A percentile compares a stretch with the other conserved stretches of the same genome.
phyloP scores from a whole-genome alignment of 2,329 filamentous ascomycete genomes.

The Fusarium nodosum region DNA sequence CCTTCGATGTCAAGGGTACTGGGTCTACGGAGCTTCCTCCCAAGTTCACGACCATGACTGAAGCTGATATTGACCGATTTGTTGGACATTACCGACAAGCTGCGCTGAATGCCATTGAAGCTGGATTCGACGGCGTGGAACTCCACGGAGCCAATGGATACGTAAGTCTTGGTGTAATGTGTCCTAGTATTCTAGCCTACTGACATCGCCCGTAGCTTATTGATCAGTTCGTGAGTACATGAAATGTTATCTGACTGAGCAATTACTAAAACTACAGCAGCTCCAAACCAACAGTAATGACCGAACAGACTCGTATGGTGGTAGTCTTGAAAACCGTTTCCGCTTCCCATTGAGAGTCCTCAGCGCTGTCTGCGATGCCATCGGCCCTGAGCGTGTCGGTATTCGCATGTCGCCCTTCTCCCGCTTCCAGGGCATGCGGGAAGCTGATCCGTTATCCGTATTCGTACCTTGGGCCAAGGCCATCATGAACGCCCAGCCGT shows the following conservation, averaged over 20 bases:
- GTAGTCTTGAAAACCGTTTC: constrained; percentile 66
- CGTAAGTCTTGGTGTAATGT: constrained; percentile 50
- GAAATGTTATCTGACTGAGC: fast-evolving
- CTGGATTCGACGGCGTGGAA: constrained; percentile 80
- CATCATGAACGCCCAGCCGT: constrained; percentile 64
- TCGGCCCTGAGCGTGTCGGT: constrained; percentile 67
- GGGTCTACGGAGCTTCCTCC: constrained; percentile 24
- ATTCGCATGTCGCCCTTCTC: constrained; percentile 73
- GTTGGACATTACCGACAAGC: constrained; percentile 71
- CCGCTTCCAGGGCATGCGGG: constrained; percentile 73
- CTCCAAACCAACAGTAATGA: constrained; percentile 62
- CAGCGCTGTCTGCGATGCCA: constrained; percentile 57
- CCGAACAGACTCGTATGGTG: constrained; percentile 67
- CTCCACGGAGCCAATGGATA: constrained; percentile 71
- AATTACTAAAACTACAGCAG: constrained; percentile 15
- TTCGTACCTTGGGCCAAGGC: constrained; percentile 70
- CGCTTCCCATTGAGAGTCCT: constrained; percentile 65
- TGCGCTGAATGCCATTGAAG: constrained; percentile 68
- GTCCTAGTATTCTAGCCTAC: not conserved
- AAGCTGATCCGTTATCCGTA: constrained; percentile 65
- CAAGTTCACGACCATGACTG: constrained; percentile 68
- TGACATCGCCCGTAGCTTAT: constrained; percentile 51
- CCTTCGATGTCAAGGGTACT: constrained; percentile 17
- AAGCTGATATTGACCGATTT: constrained; percentile 73
- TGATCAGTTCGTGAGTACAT: constrained; percentile 66